Base-by-base conservation (phyloP, 1,284 basidiomycete species). In the Cutaneotrichosporon cutaneum region DNA sequence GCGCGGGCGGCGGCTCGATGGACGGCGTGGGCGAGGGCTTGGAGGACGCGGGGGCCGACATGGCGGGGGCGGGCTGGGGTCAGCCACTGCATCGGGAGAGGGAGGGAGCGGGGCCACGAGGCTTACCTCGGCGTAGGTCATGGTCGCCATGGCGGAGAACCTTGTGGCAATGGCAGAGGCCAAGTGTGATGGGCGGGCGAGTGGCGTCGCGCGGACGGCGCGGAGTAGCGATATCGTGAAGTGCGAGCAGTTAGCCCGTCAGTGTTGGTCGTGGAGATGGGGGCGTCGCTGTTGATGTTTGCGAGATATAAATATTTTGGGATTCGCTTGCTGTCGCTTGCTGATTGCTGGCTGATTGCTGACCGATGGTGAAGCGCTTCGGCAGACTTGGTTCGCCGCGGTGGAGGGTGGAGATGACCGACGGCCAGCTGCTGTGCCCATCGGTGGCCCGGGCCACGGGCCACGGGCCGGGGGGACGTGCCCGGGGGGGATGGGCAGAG, bases 1-100 rank as follows among this genome's bases (percentile, higher is more conserved):
- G 56, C 35, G 70, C 64, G 47, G 68, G 66, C 2, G 72, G 52
- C 32, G 52, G 52, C 21, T 52, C 32, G n/a, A 36, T 11, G 9
- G 52, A 39, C n/a, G 32, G 32, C 2, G 32, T 36, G 32, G 32
- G 52, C 11, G 52, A 54, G 4, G 27, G 21, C 18, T 52, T 52
- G 32, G 59, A 58, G 14, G 52, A 53, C 7, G 56, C 26, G 1
- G 11, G 16, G 7, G 24, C 18, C 53, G 22, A 50, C 26, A 14
- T 24, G 27, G 14, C 45, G 11, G 16, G 39, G 39, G 33, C 13
- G 4, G 56, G 53, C 53, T 54, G 52, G 6, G 9, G 52, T 54
- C 35, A 54, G 52, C 22, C 21, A 21, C 18, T n/a, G n/a, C n/a
- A n/a, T n/a, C n/a, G n/a, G n/a, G n/a, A n/a, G 9, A 27, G 9